Percentiles rank a stretch among this genome's conserved stretches.
phyloP scores from a whole-genome alignment of 495 filamentous ascomycete genomes.

The Neurospora discreta region DNA sequence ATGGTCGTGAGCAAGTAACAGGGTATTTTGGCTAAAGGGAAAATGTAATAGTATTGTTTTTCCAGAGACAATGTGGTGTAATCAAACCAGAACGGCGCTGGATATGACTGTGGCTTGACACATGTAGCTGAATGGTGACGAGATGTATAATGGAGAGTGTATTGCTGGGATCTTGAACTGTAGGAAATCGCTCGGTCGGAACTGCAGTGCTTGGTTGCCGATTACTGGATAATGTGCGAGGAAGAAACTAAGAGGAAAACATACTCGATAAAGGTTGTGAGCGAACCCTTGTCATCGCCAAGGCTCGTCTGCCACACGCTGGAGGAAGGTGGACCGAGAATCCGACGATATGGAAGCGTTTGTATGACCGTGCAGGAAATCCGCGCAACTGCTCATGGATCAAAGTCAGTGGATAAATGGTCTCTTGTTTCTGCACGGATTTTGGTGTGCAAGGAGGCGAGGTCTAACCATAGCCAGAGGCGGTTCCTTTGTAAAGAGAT shows the following conservation, averaged over 20 bases:
- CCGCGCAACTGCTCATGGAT: background rate
- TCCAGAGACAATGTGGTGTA: background rate
- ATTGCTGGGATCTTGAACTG: background rate
- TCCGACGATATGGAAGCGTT: constrained; percentile 10
- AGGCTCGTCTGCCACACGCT: constrained; percentile 12
- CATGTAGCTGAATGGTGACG: background rate
- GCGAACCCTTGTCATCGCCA: background rate
- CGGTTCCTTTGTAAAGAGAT: too few relatives aligned
- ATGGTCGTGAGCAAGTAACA: background rate
- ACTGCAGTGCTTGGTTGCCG: background rate
- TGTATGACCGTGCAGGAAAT: constrained; percentile 4
- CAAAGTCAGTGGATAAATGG: background rate
- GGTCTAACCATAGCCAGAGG: background rate
- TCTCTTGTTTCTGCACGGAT: background rate
- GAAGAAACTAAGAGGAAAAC: background rate
- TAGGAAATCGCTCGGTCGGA: background rate
- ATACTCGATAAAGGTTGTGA: background rate
- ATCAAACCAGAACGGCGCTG: background rate
- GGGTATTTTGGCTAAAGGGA: background rate
- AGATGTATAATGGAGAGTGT: background rate
- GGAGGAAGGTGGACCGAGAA: constrained; percentile 16
- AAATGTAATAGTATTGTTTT: background rate
- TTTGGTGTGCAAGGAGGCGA: background rate
- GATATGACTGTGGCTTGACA: background rate
- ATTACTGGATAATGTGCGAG: background rate